Percentiles rank a stretch among this genome's conserved stretches.
Conservation (phyloP, 257 asterid species). For the Primulina eburnea region DNA sequence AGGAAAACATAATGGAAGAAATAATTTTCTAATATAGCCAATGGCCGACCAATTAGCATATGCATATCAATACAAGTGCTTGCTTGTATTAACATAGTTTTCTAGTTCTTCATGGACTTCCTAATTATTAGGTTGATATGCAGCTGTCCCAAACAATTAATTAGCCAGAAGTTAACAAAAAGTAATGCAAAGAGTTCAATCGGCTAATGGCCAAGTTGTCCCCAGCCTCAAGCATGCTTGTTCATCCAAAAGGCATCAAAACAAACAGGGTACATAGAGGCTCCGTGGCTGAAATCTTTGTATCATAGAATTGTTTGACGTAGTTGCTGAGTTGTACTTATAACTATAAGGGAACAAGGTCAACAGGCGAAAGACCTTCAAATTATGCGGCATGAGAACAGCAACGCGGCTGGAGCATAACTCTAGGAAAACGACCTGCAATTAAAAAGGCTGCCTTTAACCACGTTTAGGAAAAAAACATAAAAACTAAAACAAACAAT, state of each 20-base stretch:
- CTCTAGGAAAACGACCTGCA: constrained; percentile 87
- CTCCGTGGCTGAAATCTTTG: constrained; percentile 10
- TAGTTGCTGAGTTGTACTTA: not conserved
- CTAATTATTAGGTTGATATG: not conserved
- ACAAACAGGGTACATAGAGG: not conserved
- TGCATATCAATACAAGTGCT: not conserved
- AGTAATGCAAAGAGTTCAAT: constrained; percentile 21
- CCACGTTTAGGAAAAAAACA: not conserved
- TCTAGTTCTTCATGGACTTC: constrained; percentile 10
- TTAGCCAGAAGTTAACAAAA: not conserved
- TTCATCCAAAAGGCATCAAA: constrained; percentile 13
- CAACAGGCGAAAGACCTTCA: constrained; percentile 52
- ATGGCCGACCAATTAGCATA: not conserved
- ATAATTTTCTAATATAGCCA: not conserved
- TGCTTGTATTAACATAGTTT: not conserved
- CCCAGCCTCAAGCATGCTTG: constrained; percentile 4
- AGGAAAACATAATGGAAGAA: not conserved
- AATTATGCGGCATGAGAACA: constrained; percentile 62
- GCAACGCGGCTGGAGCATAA: constrained; percentile 76
- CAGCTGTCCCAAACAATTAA: not conserved
- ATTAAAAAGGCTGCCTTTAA: constrained; percentile 1
- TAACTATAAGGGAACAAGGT: constrained; percentile 7
- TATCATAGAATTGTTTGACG: not conserved
- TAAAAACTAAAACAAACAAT: not conserved
- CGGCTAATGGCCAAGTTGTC: not conserved